Percentiles rank a stretch among this genome's conserved stretches.
These are phyloP conservation scores for Craspedostauros australis DNA, from an alignment of 108 stramenopile genomes.

Conservation along the genomic window DNA sequence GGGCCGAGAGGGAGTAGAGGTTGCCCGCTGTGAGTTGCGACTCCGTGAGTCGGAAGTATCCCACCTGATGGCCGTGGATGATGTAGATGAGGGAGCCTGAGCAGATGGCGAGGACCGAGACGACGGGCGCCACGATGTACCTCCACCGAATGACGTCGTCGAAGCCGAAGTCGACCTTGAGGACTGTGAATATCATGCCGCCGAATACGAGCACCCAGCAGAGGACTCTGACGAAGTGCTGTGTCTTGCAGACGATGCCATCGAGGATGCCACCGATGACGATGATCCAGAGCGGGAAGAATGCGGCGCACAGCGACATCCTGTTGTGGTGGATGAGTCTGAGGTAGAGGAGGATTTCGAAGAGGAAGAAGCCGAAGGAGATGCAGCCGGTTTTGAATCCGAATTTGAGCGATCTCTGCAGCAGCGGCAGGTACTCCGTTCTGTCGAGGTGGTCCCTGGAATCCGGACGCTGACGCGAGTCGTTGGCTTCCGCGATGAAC, in stretches of 20 bases:
- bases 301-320: slow-evolving; percentile 39
- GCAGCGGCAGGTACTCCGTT: slow-evolving; percentile 76
- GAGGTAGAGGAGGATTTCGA: slow-evolving; percentile 71
- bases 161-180: slow-evolving; percentile 62
- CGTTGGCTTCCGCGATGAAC: slow-evolving; percentile 79
- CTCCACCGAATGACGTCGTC: slow-evolving; percentile 33
- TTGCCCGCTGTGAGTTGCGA: slow-evolving; percentile 81
- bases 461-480: slow-evolving; percentile 70
- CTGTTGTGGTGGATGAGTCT: slow-evolving; percentile 28
- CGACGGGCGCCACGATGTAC: slow-evolving; percentile 49
- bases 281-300: slow-evolving; percentile 72
- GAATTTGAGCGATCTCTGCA: slow-evolving; percentile 79
- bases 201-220: slow-evolving; percentile 62
- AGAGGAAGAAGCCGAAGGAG: slow-evolving; percentile 66
- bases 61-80: slow-evolving; percentile 81
- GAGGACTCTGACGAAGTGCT: slow-evolving; percentile 54
- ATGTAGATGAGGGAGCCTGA: slow-evolving; percentile 69
- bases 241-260: slow-evolving; percentile 81
- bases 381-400: slow-evolving; percentile 82
- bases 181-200: slow-evolving; percentile 51
- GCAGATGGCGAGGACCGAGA: slow-evolving; percentile 50
- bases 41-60: slow-evolving; percentile 75
- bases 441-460: slow-evolving; percentile 79
- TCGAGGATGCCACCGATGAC: slow-evolving; percentile 58
- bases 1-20: slow-evolving; percentile 65